Evolutionary conservation across 2,329 filamentous ascomycete species (phyloP).

Genomic region (Alternaria gaisen): DNA sequence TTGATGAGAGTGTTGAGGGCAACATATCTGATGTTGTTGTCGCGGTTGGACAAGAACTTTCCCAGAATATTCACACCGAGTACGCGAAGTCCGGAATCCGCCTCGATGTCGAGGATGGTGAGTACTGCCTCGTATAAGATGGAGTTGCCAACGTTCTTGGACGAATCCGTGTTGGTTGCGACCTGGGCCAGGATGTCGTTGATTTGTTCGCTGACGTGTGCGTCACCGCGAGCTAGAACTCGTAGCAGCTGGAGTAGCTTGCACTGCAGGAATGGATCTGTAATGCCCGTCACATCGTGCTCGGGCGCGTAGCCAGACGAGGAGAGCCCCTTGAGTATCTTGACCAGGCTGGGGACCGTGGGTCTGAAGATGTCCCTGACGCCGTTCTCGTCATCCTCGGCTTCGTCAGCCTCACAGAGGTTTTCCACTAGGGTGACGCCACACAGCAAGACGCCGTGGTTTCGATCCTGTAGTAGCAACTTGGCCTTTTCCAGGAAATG

Average conservation of each 20-base stretch:
- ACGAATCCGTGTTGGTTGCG: slow-evolving; percentile 96
- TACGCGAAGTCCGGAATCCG: slow-evolving; percentile 91
- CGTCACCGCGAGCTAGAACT: slow-evolving; percentile 85
- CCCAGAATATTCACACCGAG: slow-evolving; percentile 97
- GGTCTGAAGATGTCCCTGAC: slow-evolving; percentile 91
- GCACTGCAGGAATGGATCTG: slow-evolving; percentile 96
- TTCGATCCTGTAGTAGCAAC: slow-evolving; percentile 85
- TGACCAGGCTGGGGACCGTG: slow-evolving; percentile 83
- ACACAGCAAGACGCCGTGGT: slow-evolving; percentile 93
- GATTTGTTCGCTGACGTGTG: slow-evolving; percentile 91
- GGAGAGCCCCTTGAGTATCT: slow-evolving; percentile 89
- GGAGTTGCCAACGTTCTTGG: slow-evolving; percentile 98
- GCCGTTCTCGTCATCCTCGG: slow-evolving; percentile 87
- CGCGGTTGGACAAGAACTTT: slow-evolving; percentile 97
- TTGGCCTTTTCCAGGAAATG: slow-evolving; percentile 96
- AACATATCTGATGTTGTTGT: slow-evolving; percentile 99
- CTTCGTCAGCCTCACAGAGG: slow-evolving; percentile 93
- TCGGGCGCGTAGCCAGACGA: slow-evolving; percentile 97
- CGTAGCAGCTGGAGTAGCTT: slow-evolving; percentile 90
- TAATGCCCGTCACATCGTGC: slow-evolving; percentile 97
- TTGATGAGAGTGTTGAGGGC: slow-evolving; percentile 97
- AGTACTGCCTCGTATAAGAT: slow-evolving; percentile 97
- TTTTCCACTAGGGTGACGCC: slow-evolving; percentile 90
- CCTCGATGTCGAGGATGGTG: slow-evolving; percentile 97
- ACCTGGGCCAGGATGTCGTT: slow-evolving; percentile 98